Evolutionary conservation across 2,329 filamentous ascomycete species (phyloP), one percentile per base, ranked within the genome.

Genomic region (Colletotrichum tanaceti): DNA sequence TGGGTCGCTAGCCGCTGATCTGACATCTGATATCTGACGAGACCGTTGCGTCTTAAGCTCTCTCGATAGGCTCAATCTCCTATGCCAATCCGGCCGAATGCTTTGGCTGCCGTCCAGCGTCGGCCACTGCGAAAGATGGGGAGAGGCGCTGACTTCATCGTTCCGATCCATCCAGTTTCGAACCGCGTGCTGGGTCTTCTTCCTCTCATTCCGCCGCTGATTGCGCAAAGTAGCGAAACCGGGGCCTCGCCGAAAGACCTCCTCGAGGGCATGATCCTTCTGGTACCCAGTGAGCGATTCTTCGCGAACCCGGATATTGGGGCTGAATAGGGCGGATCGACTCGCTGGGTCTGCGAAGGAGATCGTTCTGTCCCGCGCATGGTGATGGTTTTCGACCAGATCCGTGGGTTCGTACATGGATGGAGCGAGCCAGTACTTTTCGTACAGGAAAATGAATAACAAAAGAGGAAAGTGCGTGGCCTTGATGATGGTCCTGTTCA

Each of bases 401-500:
- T 98, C 94, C 3, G 91, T 94, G 0, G 93, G 91, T 68, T 95
- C 93, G 72, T 94, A 94, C 69, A 94, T 89, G 2, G 88, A 87
- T 1, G 90, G 86, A 3, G 93, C 90, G 35, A 98, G 83, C 74
- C 96, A 87, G 44, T 92, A 85, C 67, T 90, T 91, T 79, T 98
- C 95, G 77, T 98, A 98, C 22, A 92, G 73, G 75, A 92, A 98
- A 64, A 98, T 97, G 65, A 88, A 85, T 76, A 97, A 94, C 1
- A 98, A 81, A 2, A 98, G 87, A 0, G 95, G 94, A 71, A 96
- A 91, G 78, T 98, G 95, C 0, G 94, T 97, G 49, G 91, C 80
- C 76, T 98, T 98, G 83, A 98, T 98, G 69, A 97, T 89, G 0
- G 89, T 91, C n/a, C 95, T 89, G 77, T 98, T 98, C 71, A 97